phyloP scores from a whole-genome alignment of 1,284 basidiomycete species.

The Ceratobasidium sp. region DNA sequence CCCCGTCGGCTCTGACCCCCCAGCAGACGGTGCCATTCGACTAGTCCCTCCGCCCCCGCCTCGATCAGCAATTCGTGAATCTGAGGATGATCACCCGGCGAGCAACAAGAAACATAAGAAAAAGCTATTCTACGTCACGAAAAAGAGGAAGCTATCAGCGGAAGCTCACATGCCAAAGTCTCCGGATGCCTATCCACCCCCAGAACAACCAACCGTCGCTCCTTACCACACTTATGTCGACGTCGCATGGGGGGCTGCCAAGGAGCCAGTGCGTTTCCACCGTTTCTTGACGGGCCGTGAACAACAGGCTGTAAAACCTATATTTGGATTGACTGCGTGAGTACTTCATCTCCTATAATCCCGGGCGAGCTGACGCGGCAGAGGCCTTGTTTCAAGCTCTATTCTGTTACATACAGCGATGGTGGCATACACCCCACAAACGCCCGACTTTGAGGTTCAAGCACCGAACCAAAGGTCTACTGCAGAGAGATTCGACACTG shows the following conservation, averaged over 20 bases:
- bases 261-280: constrained; percentile 71
- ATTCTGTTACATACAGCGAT: constrained; percentile 79
- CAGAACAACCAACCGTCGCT: constrained; percentile 38
- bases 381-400: constrained; percentile 61
- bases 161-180: constrained; percentile 26
- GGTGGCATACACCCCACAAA: constrained; percentile 70
- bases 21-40: constrained; percentile 40
- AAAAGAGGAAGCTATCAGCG: constrained; percentile 5
- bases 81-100: background rate
- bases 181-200: constrained; percentile 27
- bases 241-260: constrained; percentile 60
- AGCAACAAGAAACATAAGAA: constrained; percentile 61
- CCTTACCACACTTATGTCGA: constrained; percentile 76
- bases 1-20: constrained; percentile 61
- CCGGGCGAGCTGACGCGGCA: background rate
- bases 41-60: constrained; percentile 20
- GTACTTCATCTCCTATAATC: constrained; percentile 53
- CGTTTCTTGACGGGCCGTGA: constrained; percentile 86
- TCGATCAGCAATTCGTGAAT: constrained; percentile 2
- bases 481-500: constrained; percentile 72
- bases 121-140: constrained; percentile 14
- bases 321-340: constrained; percentile 86
- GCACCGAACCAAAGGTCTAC: constrained; percentile 69
- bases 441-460: constrained; percentile 73
- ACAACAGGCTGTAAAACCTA: constrained; percentile 82